Conservation (phyloP, 2,329 filamentous ascomycete genomes). For the Ophiostoma triangulosporum region DNA sequence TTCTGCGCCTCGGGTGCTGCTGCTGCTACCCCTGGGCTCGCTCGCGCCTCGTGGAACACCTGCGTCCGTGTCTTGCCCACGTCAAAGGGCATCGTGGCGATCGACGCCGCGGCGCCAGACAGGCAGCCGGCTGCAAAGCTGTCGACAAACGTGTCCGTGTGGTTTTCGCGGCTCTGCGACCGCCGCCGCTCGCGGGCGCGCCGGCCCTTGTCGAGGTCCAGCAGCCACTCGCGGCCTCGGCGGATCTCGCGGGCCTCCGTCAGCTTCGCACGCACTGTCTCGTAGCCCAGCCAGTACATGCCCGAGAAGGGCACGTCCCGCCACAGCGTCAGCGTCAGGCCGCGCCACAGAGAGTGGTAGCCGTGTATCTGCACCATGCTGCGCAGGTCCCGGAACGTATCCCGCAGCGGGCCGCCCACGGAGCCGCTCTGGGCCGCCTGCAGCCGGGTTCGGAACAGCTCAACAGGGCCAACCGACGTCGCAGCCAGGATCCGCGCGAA, state of each 20-base stretch:
- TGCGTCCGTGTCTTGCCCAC: constrained; percentile 95
- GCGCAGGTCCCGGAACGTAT: constrained; percentile 62
- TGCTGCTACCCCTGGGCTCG: constrained; percentile 20
- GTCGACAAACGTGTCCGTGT: constrained; percentile 67
- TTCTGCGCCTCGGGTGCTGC: constrained; percentile 56
- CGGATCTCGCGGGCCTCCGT: constrained; percentile 51
- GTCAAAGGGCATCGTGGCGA: constrained; percentile 89
- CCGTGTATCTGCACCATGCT: constrained; percentile 70
- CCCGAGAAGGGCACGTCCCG: constrained; percentile 94
- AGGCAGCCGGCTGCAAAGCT: constrained; percentile 77
- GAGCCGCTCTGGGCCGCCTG: constrained; percentile 56
- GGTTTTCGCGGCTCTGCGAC: constrained; percentile 54
- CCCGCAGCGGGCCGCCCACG: constrained; percentile 56
- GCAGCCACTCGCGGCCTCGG: constrained; percentile 23
- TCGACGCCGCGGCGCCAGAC: constrained; percentile 72
- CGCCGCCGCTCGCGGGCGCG: constrained; percentile 33
- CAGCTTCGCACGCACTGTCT: constrained; percentile 60
- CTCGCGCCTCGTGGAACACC: constrained; percentile 49
- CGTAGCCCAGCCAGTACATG: constrained; percentile 97
- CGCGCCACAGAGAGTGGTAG: constrained; percentile 76
- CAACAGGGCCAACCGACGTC: constrained; percentile 73
- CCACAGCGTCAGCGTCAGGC: constrained; percentile 84
- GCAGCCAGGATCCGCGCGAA: constrained; percentile 69
- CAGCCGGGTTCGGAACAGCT: constrained; percentile 86
- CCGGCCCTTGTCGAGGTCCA: constrained; percentile 22